A percentile compares a stretch with the other conserved stretches of the same genome.
Evolutionary conservation across 1,139 yeast species (phyloP).

Genomic region (Saccharomyces hybrid): DNA sequence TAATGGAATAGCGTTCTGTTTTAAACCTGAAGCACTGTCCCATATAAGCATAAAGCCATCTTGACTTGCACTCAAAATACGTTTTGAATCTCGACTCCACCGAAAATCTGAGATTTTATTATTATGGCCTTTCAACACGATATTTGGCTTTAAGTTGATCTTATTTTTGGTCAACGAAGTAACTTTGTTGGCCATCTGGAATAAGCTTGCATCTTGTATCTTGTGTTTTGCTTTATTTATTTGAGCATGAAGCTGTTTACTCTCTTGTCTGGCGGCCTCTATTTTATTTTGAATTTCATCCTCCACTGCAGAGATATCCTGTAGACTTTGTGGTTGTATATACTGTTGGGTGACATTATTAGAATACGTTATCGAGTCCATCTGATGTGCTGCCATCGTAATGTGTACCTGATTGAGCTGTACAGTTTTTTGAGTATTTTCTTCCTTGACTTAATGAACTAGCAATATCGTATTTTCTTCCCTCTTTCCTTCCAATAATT

Average conservation of each 20-base stretch:
- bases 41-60: constrained; percentile 82
- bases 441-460: background rate
- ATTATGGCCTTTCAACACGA: constrained; percentile 60
- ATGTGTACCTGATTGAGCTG: background rate
- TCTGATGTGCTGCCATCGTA: background rate
- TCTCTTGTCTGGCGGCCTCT: constrained; percentile 39
- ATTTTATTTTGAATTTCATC: constrained; percentile 28
- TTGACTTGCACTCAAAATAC: constrained; percentile 67
- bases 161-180: constrained; percentile 21
- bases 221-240: constrained; percentile 38
- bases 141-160: constrained; percentile 32
- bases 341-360: background rate
- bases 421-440: background rate
- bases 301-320: constrained; percentile 10
- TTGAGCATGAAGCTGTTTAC: constrained; percentile 42
- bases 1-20: constrained; percentile 58
- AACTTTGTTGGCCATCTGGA: constrained; percentile 34
- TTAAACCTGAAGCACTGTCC: constrained; percentile 71
- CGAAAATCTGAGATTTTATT: constrained; percentile 62
- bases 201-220: constrained; percentile 42
- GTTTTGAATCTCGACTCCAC: constrained; percentile 58
- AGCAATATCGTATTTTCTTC: background rate
- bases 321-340: background rate
- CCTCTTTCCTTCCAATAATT: background rate
- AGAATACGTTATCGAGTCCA: background rate